Percentiles rank a stretch among this genome's conserved stretches.
Evolutionary conservation across 2,329 filamentous ascomycete species (phyloP).

Genomic region (Ophiosphaerella herpotricha): DNA sequence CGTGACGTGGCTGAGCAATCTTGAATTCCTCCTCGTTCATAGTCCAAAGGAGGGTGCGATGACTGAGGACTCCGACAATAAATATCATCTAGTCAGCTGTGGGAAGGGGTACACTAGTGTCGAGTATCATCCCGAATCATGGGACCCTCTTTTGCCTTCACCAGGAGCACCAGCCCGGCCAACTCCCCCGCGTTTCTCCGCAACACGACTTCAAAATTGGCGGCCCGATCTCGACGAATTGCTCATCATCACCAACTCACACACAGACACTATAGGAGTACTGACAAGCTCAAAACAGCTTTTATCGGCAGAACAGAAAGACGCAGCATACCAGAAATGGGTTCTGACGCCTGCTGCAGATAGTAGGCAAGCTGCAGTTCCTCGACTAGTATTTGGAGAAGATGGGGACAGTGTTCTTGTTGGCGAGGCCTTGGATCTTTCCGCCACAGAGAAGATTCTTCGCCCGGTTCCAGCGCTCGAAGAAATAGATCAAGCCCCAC

Average conservation of each 20-base stretch:
- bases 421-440: constrained; percentile 83
- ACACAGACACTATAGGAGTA: constrained; percentile 77
- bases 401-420: constrained; percentile 75
- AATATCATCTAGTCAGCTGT: constrained; percentile 75
- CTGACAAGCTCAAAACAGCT: constrained; percentile 74
- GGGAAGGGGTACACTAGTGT: constrained; percentile 63
- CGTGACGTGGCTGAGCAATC: constrained; percentile 85
- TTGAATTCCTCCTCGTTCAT: constrained; percentile 81
- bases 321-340: constrained; percentile 70
- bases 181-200: constrained; percentile 73
- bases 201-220: constrained; percentile 78
- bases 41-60: constrained; percentile 44
- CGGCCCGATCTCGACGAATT: constrained; percentile 79
- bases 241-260: constrained; percentile 80
- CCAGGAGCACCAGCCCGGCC: constrained; percentile 60
- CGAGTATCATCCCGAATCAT: constrained; percentile 73
- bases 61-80: constrained; percentile 60
- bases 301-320: constrained; percentile 64
- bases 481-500: constrained; percentile 77
- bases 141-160: constrained; percentile 47
- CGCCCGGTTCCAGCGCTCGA: constrained; percentile 77
- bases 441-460: constrained; percentile 75
- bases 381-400: constrained; percentile 31
- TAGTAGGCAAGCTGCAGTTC: constrained; percentile 71
- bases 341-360: constrained; percentile 77